These are phyloP conservation scores for Xylariaceae sp. DNA, from an alignment of 2,329 filamentous ascomycete species.

Conservation along the genomic window DNA sequence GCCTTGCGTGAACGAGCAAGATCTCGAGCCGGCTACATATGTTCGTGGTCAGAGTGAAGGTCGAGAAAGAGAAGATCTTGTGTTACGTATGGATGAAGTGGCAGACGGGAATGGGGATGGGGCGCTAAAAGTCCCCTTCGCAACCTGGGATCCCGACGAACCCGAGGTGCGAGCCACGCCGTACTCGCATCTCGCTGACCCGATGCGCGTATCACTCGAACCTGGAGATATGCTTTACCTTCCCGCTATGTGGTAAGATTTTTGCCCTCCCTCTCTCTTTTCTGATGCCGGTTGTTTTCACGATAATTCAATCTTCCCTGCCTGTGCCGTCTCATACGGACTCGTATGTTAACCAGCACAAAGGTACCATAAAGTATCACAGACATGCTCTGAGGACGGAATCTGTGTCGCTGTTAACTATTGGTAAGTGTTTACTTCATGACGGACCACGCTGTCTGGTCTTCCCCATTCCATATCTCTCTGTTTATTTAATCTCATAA, in stretches of 20 bases:
- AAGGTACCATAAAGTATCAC: conserved; percentile 80
- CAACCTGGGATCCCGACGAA: conserved; percentile 76
- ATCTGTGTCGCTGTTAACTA: conserved; percentile 84
- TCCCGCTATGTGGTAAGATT: conserved; percentile 75
- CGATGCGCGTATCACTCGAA: conserved; percentile 71
- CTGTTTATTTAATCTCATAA: conserved; percentile 1
- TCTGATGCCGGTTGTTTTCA: neutral
- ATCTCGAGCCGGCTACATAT: conserved; percentile 66
- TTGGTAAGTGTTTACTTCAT: conserved; percentile 59
- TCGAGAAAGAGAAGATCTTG: conserved; percentile 11
- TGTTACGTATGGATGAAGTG: conserved; percentile 21
- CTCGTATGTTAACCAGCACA: conserved; percentile 1
- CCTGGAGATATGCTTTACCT: conserved; percentile 84
- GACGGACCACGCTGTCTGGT: neutral
- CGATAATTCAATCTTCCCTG: neutral
- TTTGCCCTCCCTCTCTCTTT: neutral
- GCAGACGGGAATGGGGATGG: conserved; percentile 1
- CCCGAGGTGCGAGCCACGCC: conserved; percentile 57
- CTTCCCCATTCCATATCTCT: neutral
- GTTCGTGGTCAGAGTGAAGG: conserved; percentile 38
- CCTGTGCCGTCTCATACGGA: too few relatives aligned
- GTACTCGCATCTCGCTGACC: conserved; percentile 66
- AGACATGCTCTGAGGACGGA: conserved; percentile 70
- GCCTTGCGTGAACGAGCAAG: conserved; percentile 71
- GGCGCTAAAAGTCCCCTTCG: conserved; percentile 63